Conservation (phyloP, 2,329 filamentous ascomycete genomes). For the Aspergillus clavatus region DNA sequence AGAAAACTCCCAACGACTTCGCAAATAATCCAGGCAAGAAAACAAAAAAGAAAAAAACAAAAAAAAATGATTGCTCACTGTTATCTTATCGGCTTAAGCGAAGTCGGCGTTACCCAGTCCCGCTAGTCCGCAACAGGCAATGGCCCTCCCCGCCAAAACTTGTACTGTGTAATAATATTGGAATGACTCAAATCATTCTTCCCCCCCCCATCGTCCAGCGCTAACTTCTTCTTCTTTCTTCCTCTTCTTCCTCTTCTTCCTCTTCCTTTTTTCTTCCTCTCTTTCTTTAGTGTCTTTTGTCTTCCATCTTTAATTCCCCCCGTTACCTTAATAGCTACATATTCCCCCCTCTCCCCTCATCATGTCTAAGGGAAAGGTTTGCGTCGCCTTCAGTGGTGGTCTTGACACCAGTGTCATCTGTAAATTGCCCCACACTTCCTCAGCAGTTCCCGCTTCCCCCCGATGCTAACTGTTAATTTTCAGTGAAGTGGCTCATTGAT, state of each 20-base stretch:
- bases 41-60: no score
- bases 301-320: no score
- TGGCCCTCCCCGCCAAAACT: background rate
- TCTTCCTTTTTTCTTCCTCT: no score
- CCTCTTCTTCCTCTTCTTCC: no score
- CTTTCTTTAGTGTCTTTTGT: background rate
- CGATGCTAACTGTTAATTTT: constrained; percentile 15
- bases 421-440: constrained; percentile 29
- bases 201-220: background rate
- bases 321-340: background rate
- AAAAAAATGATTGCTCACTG: no score
- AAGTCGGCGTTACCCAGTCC: background rate
- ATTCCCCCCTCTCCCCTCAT: no score
- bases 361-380: constrained; percentile 6
- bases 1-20: no score
- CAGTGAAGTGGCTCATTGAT: constrained; percentile 46
- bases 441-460: constrained; percentile 3
- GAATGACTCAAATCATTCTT: background rate
- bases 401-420: constrained; percentile 57
- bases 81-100: background rate
- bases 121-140: background rate
- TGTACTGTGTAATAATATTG: background rate
- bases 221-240: no score
- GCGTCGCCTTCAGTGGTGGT: constrained; percentile 41
- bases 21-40: no score